These are phyloP conservation scores for Knoxia roxburghii DNA, from an alignment of 257 asterid genomes.

Conservation along the genomic window DNA sequence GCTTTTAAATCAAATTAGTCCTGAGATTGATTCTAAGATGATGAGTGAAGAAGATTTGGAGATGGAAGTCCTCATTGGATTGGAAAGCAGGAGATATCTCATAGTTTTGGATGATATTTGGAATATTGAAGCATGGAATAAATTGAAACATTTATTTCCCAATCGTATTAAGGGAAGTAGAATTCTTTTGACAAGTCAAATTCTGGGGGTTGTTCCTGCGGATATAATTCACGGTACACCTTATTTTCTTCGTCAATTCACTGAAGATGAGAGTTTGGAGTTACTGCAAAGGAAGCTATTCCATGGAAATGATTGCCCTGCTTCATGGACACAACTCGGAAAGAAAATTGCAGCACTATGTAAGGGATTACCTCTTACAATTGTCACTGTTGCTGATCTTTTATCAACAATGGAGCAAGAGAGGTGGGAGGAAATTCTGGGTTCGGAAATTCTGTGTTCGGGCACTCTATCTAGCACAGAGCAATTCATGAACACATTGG, in stretches of 20 bases:
- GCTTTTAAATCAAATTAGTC: not conserved
- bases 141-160: not conserved
- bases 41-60: not conserved
- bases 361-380: not conserved
- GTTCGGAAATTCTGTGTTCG: not conserved
- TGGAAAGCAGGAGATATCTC: not conserved
- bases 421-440: not conserved
- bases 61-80: not conserved
- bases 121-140: not conserved
- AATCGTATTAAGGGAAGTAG: not conserved
- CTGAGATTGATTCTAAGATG: not conserved
- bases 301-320: not conserved
- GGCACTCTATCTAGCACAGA: too few relatives aligned
- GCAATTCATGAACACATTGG: not conserved
- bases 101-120: slow-evolving; percentile 9
- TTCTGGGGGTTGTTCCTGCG: not conserved
- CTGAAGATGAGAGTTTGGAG: not conserved
- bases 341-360: not conserved
- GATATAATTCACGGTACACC: not conserved
- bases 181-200: not conserved
- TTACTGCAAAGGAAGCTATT: not conserved
- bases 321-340: not conserved
- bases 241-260: not conserved
- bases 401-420: not conserved
- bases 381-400: not conserved